A percentile compares a stretch with the other conserved stretches of the same genome.
Conservation (phyloP, 768 basidiomycete genomes). For the Lactarius evosmus region DNA sequence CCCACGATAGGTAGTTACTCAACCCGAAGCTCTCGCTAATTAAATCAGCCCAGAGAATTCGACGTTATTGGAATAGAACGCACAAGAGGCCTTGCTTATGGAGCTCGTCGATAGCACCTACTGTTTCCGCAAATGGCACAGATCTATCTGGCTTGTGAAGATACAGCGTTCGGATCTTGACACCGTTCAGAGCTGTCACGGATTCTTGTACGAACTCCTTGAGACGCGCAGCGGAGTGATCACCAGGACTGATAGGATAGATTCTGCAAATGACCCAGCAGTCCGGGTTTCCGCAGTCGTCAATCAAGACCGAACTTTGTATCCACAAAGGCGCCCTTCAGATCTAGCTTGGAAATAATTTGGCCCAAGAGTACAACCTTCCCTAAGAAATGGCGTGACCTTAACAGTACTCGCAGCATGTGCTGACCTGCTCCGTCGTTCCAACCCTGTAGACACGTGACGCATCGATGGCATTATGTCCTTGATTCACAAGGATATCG, state of each 20-base stretch:
- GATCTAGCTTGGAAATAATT: constrained; percentile 26
- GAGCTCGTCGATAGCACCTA: constrained; percentile 32
- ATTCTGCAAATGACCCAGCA: constrained; percentile 7
- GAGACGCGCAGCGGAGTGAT: constrained; percentile 7
- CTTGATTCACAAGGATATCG: constrained; percentile 26
- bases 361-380: background rate
- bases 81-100: constrained; percentile 30
- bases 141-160: constrained; percentile 31
- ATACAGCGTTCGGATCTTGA: constrained; percentile 29
- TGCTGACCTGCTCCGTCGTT: constrained; percentile 29
- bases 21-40: constrained; percentile 27
- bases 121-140: constrained; percentile 27
- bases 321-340: constrained; percentile 37
- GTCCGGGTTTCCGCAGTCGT: background rate
- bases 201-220: constrained; percentile 9
- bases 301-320: constrained; percentile 37
- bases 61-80: background rate
- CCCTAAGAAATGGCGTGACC: background rate
- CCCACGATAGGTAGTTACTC: constrained; percentile 29
- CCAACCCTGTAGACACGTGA: constrained; percentile 26
- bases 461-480: constrained; percentile 25
- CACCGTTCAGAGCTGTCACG: constrained; percentile 3
- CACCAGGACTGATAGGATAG: constrained; percentile 12
- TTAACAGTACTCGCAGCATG: background rate
- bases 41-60: background rate